Evolutionary conservation across 75 land plant genomes (phyloP).

Genomic region (Larix kaempferi): DNA sequence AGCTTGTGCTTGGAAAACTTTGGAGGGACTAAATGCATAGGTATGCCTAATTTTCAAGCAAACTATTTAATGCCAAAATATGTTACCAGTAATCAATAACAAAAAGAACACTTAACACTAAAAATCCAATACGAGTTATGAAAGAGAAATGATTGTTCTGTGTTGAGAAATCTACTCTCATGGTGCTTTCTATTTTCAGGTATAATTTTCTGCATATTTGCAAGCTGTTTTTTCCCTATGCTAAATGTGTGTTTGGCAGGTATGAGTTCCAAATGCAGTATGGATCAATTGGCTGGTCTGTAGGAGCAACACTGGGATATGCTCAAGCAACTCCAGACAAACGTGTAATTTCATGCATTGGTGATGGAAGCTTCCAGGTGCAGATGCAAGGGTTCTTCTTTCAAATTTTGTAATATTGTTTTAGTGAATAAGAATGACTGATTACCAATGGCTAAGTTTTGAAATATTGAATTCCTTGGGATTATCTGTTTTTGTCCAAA

Average conservation of each 20-base stretch:
- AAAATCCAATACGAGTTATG: too few relatives aligned
- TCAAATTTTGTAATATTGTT: not conserved
- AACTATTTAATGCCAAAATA: too few relatives aligned
- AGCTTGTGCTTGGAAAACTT: too few relatives aligned
- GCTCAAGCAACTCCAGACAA: constrained; percentile 28
- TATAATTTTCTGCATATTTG: too few relatives aligned
- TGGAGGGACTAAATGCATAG: too few relatives aligned
- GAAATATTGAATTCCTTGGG: not conserved
- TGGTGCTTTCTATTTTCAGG: too few relatives aligned
- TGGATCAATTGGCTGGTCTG: constrained; percentile 61
- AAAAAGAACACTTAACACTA: too few relatives aligned
- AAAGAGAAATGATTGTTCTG: too few relatives aligned
- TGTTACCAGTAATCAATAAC: too few relatives aligned
- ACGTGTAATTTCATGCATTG: constrained; percentile 52
- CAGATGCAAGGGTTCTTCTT: not conserved
- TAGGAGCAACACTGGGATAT: constrained; percentile 49
- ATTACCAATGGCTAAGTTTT: not conserved
- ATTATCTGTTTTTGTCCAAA: not conserved
- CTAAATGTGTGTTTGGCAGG: not conserved
- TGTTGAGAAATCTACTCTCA: too few relatives aligned
- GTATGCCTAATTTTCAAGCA: too few relatives aligned
- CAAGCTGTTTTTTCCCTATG: too few relatives aligned
- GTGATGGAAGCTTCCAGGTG: constrained; percentile 71
- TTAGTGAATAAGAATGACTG: not conserved
- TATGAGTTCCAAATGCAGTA: constrained; percentile 60